Evolutionary conservation across 495 filamentous ascomycete genomes (phyloP).

Genomic region (Tetracladium marchalianum): DNA sequence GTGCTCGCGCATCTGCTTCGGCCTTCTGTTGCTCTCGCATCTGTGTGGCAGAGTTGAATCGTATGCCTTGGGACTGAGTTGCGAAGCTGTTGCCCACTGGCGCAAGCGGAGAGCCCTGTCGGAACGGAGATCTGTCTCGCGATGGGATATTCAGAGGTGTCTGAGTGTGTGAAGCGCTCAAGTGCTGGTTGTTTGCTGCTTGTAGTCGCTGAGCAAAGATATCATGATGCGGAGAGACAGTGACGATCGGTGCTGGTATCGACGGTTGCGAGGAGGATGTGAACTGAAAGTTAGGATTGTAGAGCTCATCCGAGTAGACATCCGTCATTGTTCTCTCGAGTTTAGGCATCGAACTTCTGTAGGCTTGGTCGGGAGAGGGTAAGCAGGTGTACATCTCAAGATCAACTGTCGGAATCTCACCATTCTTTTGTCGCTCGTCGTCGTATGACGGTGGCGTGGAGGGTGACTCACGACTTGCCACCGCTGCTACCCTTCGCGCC

Average conservation of each 20-base stretch:
- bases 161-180: conserved; percentile 42
- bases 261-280: conserved; percentile 40
- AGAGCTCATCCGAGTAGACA: conserved; percentile 76
- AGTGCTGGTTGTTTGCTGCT: conserved; percentile 63
- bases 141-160: conserved; percentile 37
- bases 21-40: conserved; percentile 50
- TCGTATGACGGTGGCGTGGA: conserved; percentile 41
- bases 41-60: conserved; percentile 47
- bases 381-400: conserved; percentile 53
- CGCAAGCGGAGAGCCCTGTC: conserved; percentile 59
- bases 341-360: conserved; percentile 57
- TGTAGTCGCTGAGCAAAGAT: conserved; percentile 67
- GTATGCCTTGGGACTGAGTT: conserved; percentile 24
- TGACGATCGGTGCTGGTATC: conserved; percentile 26
- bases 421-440: conserved; percentile 21
- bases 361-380: conserved; percentile 35
- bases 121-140: conserved; percentile 77
- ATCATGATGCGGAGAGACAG: conserved; percentile 46
- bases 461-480: conserved; percentile 39
- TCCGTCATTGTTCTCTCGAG: conserved; percentile 81
- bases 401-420: conserved; percentile 32
- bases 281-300: conserved; percentile 53
- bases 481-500: conserved; percentile 27
- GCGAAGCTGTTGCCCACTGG: conserved; percentile 37
- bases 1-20: conserved; percentile 43